phyloP scores from a whole-genome alignment of 2,329 filamentous ascomycete species.

The Claviceps maximensis region DNA sequence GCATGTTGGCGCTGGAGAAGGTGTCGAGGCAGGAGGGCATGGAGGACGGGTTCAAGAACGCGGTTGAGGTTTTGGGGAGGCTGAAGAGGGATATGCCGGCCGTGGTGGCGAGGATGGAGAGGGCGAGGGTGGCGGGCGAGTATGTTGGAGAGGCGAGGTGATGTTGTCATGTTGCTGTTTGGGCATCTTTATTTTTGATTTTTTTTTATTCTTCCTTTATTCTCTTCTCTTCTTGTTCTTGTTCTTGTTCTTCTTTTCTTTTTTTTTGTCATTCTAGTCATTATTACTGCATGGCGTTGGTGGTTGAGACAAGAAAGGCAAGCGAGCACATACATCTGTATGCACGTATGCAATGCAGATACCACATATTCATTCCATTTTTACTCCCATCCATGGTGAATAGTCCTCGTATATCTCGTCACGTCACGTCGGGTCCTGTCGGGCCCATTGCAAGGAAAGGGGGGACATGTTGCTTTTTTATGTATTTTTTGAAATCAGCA shows the following conservation, averaged over 20 bases:
- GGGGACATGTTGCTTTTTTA: neutral
- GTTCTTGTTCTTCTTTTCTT: neutral
- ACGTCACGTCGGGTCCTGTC: neutral
- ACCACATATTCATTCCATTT: neutral
- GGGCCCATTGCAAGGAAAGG: neutral
- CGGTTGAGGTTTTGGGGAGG: slow-evolving; percentile 36
- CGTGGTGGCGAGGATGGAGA: slow-evolving; percentile 51
- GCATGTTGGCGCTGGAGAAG: slow-evolving; percentile 17
- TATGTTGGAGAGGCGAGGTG: slow-evolving; percentile 33
- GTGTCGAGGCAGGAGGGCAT: slow-evolving; percentile 31
- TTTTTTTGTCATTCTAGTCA: neutral
- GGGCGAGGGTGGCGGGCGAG: slow-evolving; percentile 44
- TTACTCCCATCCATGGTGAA: neutral
- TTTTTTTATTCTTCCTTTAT: neutral
- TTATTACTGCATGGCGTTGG: neutral
- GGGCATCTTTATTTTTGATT: neutral
- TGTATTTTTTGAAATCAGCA: neutral
- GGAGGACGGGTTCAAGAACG: slow-evolving; percentile 31
- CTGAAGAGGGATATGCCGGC: slow-evolving; percentile 48
- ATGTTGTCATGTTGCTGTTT: neutral
- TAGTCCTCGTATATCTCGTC: neutral
- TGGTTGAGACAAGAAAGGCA: neutral
- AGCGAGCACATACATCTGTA: neutral
- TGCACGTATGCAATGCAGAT: too few species aligned
- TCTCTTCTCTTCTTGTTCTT: neutral